Conservation (phyloP, 306 rosid genomes). For the Prunus padus region DNA sequence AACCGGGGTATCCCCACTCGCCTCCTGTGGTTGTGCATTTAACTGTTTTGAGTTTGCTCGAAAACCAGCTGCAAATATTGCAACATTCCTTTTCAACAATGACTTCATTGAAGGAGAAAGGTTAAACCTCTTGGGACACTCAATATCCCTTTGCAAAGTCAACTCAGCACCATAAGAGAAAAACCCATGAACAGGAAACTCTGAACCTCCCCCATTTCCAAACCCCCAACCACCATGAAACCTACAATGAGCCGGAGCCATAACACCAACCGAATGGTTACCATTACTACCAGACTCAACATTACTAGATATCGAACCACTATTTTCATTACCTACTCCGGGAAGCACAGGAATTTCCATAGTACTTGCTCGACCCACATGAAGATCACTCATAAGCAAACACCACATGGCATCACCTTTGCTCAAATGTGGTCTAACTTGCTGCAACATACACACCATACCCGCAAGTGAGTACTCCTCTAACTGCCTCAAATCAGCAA, state of each 20-base stretch:
- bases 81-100: slow-evolving; percentile 80
- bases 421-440: slow-evolving; percentile 74
- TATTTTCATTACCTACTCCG: slow-evolving; percentile 27
- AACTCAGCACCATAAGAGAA: slow-evolving; percentile 55
- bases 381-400: slow-evolving; percentile 93
- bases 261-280: slow-evolving; percentile 47
- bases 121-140: slow-evolving; percentile 86
- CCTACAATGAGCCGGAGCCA: slow-evolving; percentile 61
- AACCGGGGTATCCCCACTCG: slow-evolving; percentile 42
- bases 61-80: slow-evolving; percentile 92
- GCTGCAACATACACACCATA: slow-evolving; percentile 85
- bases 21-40: slow-evolving; percentile 39
- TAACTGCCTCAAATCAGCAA: slow-evolving; percentile 76
- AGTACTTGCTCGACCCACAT: slow-evolving; percentile 75
- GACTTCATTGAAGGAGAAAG: slow-evolving; percentile 87
- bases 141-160: slow-evolving; percentile 63
- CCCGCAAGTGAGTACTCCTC: slow-evolving; percentile 81
- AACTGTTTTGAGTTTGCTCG: slow-evolving; percentile 71
- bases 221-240: slow-evolving; percentile 97
- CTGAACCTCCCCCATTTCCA: slow-evolving; percentile 67
- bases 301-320: slow-evolving; percentile 25
- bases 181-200: slow-evolving; percentile 52
- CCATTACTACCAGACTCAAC: slow-evolving; percentile 43
- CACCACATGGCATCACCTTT: slow-evolving; percentile 98
- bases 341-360: slow-evolving; percentile 75